Percentiles rank a stretch among this genome's conserved stretches.
phyloP scores from a whole-genome alignment of 2,329 filamentous ascomycete species.

The Talaromyces sp. region DNA sequence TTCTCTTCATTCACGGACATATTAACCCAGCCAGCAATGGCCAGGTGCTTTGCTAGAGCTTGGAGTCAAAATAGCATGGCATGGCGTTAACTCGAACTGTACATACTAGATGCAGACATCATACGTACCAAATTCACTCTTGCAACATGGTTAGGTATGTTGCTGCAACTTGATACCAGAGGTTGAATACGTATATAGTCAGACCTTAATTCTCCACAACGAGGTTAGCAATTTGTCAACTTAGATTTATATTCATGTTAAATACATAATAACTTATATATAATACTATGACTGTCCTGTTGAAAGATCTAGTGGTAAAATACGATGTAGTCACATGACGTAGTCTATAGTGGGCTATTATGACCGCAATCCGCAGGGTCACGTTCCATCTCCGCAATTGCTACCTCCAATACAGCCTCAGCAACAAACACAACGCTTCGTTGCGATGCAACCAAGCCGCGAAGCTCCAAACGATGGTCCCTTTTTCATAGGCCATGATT shows the following conservation, averaged over 20 bases:
- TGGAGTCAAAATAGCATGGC: slow-evolving; percentile 15
- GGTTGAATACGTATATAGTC: neutral
- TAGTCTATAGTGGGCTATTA: slow-evolving; percentile 1
- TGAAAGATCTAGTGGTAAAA: neutral
- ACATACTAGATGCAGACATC: slow-evolving; percentile 17
- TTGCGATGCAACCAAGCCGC: slow-evolving; percentile 4
- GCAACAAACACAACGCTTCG: neutral
- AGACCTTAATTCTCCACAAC: neutral
- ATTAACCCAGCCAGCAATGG: neutral
- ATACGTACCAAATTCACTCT: neutral
- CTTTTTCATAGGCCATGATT: slow-evolving; percentile 9
- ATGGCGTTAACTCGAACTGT: slow-evolving; percentile 15
- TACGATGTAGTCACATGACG: slow-evolving; percentile 10
- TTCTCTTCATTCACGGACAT: neutral
- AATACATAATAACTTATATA: neutral
- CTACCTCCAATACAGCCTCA: neutral
- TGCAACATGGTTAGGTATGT: neutral
- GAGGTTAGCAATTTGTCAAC: too few relatives aligned
- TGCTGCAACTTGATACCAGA: neutral
- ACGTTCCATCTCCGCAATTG: neutral
- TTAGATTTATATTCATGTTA: too few relatives aligned
- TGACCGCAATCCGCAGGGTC: neutral
- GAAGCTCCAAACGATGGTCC: slow-evolving; percentile 2
- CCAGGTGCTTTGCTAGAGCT: slow-evolving; percentile 10
- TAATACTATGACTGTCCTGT: neutral